Evolutionary conservation across 331 rosid genomes (phyloP), one percentile per base, ranked within the genome.

Genomic region (Pyracantha coccinea): DNA sequence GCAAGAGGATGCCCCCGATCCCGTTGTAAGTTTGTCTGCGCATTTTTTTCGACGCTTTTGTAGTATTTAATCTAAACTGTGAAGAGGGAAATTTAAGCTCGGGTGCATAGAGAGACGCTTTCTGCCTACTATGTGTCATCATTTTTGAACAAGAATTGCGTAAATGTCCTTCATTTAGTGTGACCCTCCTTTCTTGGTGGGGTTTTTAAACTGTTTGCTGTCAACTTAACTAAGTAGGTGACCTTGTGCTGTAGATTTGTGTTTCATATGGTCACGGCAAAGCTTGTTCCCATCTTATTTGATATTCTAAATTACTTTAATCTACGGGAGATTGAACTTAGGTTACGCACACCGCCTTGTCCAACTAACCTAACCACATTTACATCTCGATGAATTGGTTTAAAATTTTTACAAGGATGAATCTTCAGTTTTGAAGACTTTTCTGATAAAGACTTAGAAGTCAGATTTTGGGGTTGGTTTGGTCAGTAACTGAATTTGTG

Each of bases 1-100:
- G 87, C 99, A 95, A 88, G 89, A 92, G 53, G 99, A 95, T 74
- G 96, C 99, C 76, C 99, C 99, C 52, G 97, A 89, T 66, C 99
- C 99, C 13, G 63, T 89, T 59, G 99, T 95, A 85, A 87, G 89
- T 73, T 21, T 28, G 65, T 20, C 14, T 28, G 10, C 21, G 12
- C 27, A 33, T 75, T 76, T 55, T 77, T 44, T 68, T 23, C 1
- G 12, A 19, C 6, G 45, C 44, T 41, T 11, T 25, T 65, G 44
- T 0, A 38, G 44, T 33, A 8, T 58, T 4, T 35, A 47, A 15
- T 47, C 3, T 47, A 45, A 14, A 0, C 3, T 45, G 19, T 13
- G 1, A 2, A 16, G n/a, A 47, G 7, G 3, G 19, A 15, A 6
- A 15, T 47, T 47, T 47, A n/a, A 47, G 15, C 8, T 47, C n/a